Evolutionary conservation across 257 asterid species (phyloP).

Genomic region (Ocimum tenuiflorum): DNA sequence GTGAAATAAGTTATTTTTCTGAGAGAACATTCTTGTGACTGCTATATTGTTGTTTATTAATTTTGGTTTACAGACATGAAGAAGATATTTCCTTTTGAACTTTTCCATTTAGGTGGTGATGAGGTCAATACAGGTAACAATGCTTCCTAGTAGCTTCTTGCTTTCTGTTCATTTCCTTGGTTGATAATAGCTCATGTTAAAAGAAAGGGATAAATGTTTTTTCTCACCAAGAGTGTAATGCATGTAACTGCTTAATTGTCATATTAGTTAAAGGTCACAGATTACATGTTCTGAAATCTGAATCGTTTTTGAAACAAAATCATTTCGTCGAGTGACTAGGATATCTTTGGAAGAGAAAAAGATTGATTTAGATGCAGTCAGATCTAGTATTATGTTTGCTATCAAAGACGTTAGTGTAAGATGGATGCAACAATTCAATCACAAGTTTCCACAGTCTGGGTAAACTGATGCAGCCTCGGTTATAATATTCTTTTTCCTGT

Average conservation of each 20-base stretch:
- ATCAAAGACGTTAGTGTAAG: no score
- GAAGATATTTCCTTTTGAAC: constrained; percentile 77
- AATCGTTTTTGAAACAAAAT: neutral
- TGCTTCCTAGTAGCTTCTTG: constrained; percentile 4
- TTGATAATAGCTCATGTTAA: neutral
- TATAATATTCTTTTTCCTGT: no score
- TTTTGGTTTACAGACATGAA: constrained; percentile 56
- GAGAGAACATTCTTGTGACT: neutral
- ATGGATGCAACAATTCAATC: no score
- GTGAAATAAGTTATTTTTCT: neutral
- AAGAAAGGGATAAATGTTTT: neutral
- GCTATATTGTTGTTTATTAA: constrained; percentile 8
- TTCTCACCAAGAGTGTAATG: no score
- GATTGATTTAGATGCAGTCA: neutral
- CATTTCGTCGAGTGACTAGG: neutral
- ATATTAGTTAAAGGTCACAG: neutral
- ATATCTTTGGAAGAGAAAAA: neutral
- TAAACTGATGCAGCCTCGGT: no score
- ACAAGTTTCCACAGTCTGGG: no score
- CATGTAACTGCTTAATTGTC: neutral
- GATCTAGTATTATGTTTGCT: neutral
- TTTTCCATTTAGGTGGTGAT: constrained; percentile 92
- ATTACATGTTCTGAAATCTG: neutral
- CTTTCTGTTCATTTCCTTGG: neutral
- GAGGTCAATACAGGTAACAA: constrained; percentile 80